Base-by-base conservation (phyloP, 257 asterid genomes). In the Plantago major region DNA sequence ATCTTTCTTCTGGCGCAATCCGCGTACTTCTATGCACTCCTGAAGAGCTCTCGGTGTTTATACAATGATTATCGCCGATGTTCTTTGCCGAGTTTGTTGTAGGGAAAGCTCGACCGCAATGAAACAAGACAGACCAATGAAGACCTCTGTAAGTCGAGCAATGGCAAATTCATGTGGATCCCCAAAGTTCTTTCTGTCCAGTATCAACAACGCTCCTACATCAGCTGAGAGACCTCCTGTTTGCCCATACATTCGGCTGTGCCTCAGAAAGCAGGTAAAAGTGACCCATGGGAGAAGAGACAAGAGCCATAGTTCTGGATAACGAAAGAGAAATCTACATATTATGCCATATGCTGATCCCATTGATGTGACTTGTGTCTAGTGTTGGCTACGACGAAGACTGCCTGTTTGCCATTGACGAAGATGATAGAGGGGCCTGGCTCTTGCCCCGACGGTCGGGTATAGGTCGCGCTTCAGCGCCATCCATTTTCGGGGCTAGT, bases 321-420 rank as follows among this genome's bases (percentile, higher is more conserved):
- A 5, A 11, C 62, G 78, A 37, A 86, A 81, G 49, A 86, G 55
- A 53, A 79, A 80, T 47, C 83, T 73, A 19, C 82, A 84, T 16
- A 89, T 72, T n/a, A 86, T 79, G 1, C 89, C 97, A 44, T 84
- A 86, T 2, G 79, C 91, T 3, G 94, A 84, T 54, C 95, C 97
- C 26, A 86, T 54, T 6, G 95, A 94, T 2, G 97, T 81, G 51
- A n/a, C n/a, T n/a, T n/a, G n/a, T n/a, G n/a, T n/a, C n/a, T n/a
- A n/a, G n/a, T n/a, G n/a, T n/a, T n/a, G 19, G 94, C 85, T 9
- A 73, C 33, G 14, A 86, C 81, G 63, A 89, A 76, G 43, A 81
- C 68, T 37, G 95, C 80, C 38, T 84, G 90, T 71, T 71, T 77
- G 22, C 90, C 85, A 0, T 65, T 51, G 3, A 73, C 86, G 47